These are phyloP conservation scores for Saccharomycopsis babjevae DNA, from an alignment of 805 yeast genomes.

Conservation along the genomic window DNA sequence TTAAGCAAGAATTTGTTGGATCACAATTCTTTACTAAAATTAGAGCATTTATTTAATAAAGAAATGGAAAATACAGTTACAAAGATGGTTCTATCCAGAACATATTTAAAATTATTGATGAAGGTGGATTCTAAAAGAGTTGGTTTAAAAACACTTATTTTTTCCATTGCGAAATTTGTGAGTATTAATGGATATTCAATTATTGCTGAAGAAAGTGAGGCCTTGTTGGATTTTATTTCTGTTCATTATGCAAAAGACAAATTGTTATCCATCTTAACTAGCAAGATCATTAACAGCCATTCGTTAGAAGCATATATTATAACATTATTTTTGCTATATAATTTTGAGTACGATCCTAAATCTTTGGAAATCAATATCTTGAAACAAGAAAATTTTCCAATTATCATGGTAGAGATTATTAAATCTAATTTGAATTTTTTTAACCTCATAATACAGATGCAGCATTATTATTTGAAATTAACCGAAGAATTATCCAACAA, in stretches of 20 bases:
- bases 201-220: conserved; percentile 29
- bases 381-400: conserved; percentile 3
- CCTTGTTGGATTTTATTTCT: conserved; percentile 30
- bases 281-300: not conserved
- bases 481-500: conserved; percentile 9
- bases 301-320: not conserved
- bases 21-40: conserved; percentile 22
- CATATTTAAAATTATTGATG: conserved; percentile 37
- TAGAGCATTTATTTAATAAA: conserved; percentile 30
- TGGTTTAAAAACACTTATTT: conserved; percentile 25
- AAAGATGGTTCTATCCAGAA: conserved; percentile 40
- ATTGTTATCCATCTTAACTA: not conserved
- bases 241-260: conserved; percentile 24
- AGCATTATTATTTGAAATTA: conserved; percentile 6
- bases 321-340: not conserved
- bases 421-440: conserved; percentile 1
- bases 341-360: not conserved
- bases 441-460: not conserved
- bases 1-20: conserved; percentile 21
- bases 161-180: conserved; percentile 32
- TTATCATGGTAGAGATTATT: conserved; percentile 7
- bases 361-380: not conserved
- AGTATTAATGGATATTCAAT: conserved; percentile 27
- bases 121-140: conserved; percentile 27
- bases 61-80: conserved; percentile 44